These are phyloP conservation scores for Pseudogymnoascus pannorum DNA, from an alignment of 2,329 filamentous ascomycete genomes.

Conservation along the genomic window DNA sequence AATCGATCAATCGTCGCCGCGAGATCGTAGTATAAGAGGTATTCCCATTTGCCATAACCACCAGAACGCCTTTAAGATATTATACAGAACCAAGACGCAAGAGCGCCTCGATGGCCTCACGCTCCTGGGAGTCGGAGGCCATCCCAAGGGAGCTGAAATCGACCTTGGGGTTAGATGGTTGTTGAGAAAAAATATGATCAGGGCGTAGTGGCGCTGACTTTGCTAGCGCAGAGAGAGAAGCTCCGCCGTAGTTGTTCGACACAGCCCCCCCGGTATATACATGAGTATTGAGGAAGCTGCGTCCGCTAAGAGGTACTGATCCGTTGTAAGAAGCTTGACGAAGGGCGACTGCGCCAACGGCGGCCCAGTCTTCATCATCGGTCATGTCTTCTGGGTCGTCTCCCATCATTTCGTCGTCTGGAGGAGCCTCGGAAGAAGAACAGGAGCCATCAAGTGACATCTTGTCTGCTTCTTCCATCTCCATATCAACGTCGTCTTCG, in stretches of 20 bases:
- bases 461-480: slow-evolving; percentile 83
- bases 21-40: slow-evolving; percentile 7
- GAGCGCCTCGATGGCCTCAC: slow-evolving; percentile 74
- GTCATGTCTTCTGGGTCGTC: slow-evolving; percentile 80
- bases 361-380: slow-evolving; percentile 93
- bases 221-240: slow-evolving; percentile 23
- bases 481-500: slow-evolving; percentile 58
- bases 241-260: slow-evolving; percentile 21
- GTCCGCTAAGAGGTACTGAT: slow-evolving; percentile 43
- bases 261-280: slow-evolving; percentile 37
- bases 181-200: slow-evolving; percentile 32
- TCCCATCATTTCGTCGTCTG: slow-evolving; percentile 58
- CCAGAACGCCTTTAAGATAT: slow-evolving; percentile 17
- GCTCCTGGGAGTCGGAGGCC: slow-evolving; percentile 61
- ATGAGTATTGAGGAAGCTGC: slow-evolving; percentile 40
- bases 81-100: slow-evolving; percentile 75
- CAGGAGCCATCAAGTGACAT: slow-evolving; percentile 81
- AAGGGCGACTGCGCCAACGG: slow-evolving; percentile 78
- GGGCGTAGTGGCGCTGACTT: slow-evolving; percentile 26
- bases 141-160: slow-evolving; percentile 38
- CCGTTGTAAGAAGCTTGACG: slow-evolving; percentile 58
- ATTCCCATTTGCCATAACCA: slow-evolving; percentile 6
- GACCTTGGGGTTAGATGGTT: slow-evolving; percentile 38
- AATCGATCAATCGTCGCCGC: slow-evolving; percentile 11
- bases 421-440: slow-evolving; percentile 67